Evolutionary conservation across 345 rosid genomes (phyloP).

Genomic region (Leavenworthia alabamica): DNA sequence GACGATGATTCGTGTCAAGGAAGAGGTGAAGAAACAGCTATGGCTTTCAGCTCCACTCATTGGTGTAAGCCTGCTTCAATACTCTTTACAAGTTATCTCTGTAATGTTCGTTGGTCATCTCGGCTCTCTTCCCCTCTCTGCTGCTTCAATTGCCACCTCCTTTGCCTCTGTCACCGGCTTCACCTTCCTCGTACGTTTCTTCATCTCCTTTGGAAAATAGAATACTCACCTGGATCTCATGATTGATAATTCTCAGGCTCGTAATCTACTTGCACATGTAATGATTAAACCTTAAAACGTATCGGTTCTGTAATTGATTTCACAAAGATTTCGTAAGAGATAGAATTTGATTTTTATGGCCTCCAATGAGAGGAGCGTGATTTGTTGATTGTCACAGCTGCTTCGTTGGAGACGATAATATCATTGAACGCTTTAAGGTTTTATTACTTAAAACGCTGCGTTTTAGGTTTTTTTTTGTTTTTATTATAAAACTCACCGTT

Average conservation of each 20-base stretch:
- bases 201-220: neutral
- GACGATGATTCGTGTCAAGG: neutral
- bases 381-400: neutral
- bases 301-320: no score
- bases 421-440: no score
- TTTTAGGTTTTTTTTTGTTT: no score
- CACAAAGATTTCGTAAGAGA: neutral
- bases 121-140: slow-evolving; percentile 44
- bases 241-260: no score
- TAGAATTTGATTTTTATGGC: neutral
- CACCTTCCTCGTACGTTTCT: slow-evolving; percentile 31
- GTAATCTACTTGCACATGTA: no score
- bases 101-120: slow-evolving; percentile 56
- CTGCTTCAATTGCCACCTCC: slow-evolving; percentile 43
- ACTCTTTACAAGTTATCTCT: slow-evolving; percentile 25
- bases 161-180: slow-evolving; percentile 45
- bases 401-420: neutral
- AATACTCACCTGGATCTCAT: neutral
- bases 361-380: neutral
- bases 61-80: slow-evolving; percentile 18
- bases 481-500: no score
- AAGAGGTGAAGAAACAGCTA: slow-evolving; percentile 29
- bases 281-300: no score
- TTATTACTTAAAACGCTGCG: no score
- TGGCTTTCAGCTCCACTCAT: slow-evolving; percentile 30